A percentile compares a stretch with the other conserved stretches of the same genome.
These are phyloP conservation scores for Phytophthora quininea DNA, from an alignment of 352 stramenopile genomes.

Conservation along the genomic window DNA sequence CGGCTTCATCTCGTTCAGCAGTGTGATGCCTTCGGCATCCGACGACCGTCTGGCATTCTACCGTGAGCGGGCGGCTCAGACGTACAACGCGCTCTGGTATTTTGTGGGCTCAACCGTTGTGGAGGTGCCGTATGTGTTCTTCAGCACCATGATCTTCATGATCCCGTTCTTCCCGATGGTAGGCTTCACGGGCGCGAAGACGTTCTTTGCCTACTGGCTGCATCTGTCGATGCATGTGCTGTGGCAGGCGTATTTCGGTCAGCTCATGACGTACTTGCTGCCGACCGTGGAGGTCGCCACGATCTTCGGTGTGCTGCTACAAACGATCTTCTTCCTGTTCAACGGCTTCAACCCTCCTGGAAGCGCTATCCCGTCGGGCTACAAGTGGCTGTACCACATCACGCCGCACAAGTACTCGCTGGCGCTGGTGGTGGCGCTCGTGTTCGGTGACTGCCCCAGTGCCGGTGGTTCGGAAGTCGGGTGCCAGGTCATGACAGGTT, in stretches of 20 bases:
- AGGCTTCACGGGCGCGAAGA: constrained; percentile 2
- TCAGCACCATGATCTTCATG: constrained; percentile 21
- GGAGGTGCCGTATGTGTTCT: constrained; percentile 57
- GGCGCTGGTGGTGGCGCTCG: constrained; percentile 5
- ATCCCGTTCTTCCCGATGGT: constrained; percentile 5
- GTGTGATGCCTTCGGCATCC: constrained; percentile 64
- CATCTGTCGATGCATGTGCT: constrained; percentile 30
- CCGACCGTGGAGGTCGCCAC: neutral
- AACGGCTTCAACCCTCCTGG: too few relatives aligned
- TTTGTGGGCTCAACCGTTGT: constrained; percentile 7
- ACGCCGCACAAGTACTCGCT: constrained; percentile 25
- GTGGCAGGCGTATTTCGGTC: constrained; percentile 33
- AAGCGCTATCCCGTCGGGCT: too few relatives aligned
- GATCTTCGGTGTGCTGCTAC: constrained; percentile 4
- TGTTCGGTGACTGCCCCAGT: constrained; percentile 25
- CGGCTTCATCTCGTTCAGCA: constrained; percentile 44
- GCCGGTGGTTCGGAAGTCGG: constrained; percentile 31
- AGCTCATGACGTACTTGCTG: constrained; percentile 28
- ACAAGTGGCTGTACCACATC: neutral
- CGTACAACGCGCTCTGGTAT: constrained; percentile 28
- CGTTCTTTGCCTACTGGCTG: constrained; percentile 10
- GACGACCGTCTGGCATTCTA: constrained; percentile 88
- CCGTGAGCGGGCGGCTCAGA: constrained; percentile 76
- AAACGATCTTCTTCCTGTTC: constrained; percentile 13
- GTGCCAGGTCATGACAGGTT: constrained; percentile 32